Percentiles rank a stretch among this genome's conserved stretches.
phyloP scores from a whole-genome alignment of 768 basidiomycete species.

The Trametes punicea region DNA sequence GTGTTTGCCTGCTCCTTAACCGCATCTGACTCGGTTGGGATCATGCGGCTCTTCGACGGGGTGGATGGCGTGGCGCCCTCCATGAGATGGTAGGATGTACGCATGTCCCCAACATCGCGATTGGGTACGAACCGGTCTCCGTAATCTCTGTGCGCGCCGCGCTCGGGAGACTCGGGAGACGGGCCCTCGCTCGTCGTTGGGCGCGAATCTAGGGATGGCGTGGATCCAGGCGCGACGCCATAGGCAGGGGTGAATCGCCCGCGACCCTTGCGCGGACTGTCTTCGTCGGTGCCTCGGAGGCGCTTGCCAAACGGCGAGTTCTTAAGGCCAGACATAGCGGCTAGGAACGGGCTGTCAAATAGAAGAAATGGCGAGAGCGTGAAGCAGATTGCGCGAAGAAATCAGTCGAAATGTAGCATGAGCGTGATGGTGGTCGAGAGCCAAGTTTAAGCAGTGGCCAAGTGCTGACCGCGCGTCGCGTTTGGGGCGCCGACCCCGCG shows the following conservation, averaged over 20 bases:
- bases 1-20: conserved; percentile 77
- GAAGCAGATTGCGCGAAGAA: conserved; percentile 20
- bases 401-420: conserved; percentile 26
- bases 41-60: conserved; percentile 38
- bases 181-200: conserved; percentile 53
- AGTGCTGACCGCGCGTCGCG: conserved; percentile 26
- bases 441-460: conserved; percentile 8
- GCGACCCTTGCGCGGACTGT: conserved; percentile 48
- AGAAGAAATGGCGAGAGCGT: conserved; percentile 20
- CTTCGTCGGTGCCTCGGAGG: conserved; percentile 63
- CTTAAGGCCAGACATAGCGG: conserved; percentile 68
- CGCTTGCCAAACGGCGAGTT: conserved; percentile 85
- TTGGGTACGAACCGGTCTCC: conserved; percentile 64
- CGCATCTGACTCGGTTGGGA: conserved; percentile 43
- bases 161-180: conserved; percentile 42
- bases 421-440: conserved; percentile 8
- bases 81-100: conserved; percentile 60
- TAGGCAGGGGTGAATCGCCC: conserved; percentile 55
- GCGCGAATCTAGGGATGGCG: conserved; percentile 55
- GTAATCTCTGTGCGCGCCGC: conserved; percentile 30
- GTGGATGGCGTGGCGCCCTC: conserved; percentile 41
- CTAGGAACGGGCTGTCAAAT: conserved; percentile 7
- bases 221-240: conserved; percentile 44
- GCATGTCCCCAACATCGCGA: conserved; percentile 55
- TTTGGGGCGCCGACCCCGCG: conserved; percentile 16